A percentile compares a stretch with the other conserved stretches of the same genome.
phyloP scores from a whole-genome alignment of 164 flowering plant genomes.

The Tetrastigma voinierianum region DNA sequence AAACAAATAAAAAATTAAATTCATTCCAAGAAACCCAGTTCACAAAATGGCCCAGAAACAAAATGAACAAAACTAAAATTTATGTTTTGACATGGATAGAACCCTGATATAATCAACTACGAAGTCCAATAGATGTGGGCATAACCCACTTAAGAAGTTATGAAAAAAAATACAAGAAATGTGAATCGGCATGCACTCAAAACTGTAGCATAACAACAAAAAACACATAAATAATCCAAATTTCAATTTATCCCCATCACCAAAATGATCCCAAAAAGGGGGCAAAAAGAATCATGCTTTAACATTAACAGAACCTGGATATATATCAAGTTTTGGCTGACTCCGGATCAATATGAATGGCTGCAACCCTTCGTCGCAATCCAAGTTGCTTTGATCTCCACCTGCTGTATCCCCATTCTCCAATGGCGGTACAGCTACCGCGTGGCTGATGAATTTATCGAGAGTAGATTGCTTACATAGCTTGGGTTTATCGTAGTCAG shows the following conservation, averaged over 20 bases:
- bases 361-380: slow-evolving; percentile 17
- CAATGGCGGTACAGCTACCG: slow-evolving; percentile 1
- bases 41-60: too few species aligned
- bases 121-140: too few species aligned
- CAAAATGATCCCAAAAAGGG: not conserved
- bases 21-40: not conserved
- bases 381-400: not conserved
- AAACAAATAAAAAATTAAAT: not conserved
- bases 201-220: too few species aligned
- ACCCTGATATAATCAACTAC: too few species aligned
- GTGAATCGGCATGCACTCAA: too few species aligned
- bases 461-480: slow-evolving; percentile 60
- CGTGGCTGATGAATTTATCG: slow-evolving; percentile 43
- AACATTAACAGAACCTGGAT: slow-evolving; percentile 57
- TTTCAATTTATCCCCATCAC: too few species aligned
- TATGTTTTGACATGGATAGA: too few species aligned
- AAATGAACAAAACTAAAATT: too few species aligned
- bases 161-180: too few species aligned
- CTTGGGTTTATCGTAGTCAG: slow-evolving; percentile 10
- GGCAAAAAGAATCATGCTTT: not conserved
- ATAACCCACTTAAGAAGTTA: too few species aligned
- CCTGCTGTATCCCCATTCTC: not conserved
- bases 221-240: too few species aligned
- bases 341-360: slow-evolving; percentile 55
- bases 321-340: slow-evolving; percentile 94